Percentiles rank a stretch among this genome's conserved stretches.
Conservation (phyloP, 208 protist species). For the Trypanosoma platydactyli region DNA sequence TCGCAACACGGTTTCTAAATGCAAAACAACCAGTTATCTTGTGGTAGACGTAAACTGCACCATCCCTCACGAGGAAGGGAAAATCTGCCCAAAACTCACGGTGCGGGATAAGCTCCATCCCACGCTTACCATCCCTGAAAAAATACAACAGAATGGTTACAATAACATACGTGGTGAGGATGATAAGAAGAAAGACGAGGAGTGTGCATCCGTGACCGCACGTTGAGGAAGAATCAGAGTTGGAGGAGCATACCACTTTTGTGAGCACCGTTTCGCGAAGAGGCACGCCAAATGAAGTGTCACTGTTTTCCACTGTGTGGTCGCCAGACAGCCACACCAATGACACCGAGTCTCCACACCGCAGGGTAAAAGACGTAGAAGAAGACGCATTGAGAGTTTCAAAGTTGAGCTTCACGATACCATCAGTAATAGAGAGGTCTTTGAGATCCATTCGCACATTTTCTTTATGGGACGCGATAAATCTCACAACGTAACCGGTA, state of each 20-base stretch:
- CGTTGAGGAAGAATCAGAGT: not conserved
- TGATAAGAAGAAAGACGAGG: slow-evolving; percentile 30
- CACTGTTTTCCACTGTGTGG: not conserved
- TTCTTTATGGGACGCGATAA: not conserved
- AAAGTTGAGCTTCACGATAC: not conserved
- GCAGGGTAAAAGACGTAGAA: not conserved
- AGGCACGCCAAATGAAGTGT: not conserved
- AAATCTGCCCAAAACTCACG: slow-evolving; percentile 31
- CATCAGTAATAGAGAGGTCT: too few relatives aligned
- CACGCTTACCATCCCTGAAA: slow-evolving; percentile 14
- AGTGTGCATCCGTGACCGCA: slow-evolving; percentile 31
- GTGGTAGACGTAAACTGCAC: slow-evolving; percentile 17
- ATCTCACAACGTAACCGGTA: not conserved
- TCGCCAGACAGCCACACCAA: slow-evolving; percentile 7
- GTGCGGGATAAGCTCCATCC: slow-evolving; percentile 28
- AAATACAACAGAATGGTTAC: slow-evolving; percentile 27
- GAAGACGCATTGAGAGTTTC: not conserved
- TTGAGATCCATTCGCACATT: not conserved
- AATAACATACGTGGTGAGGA: slow-evolving; percentile 17
- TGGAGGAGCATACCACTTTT: slow-evolving; percentile 1
- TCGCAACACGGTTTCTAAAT: not conserved
- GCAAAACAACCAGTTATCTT: slow-evolving; percentile 22
- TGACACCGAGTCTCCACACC: not conserved
- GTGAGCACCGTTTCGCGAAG: slow-evolving; percentile 8
- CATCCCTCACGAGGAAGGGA: slow-evolving; percentile 31